These are phyloP conservation scores for Beta macrorhiza DNA, from an alignment of 179 eudicot genomes.

Conservation along the genomic window DNA sequence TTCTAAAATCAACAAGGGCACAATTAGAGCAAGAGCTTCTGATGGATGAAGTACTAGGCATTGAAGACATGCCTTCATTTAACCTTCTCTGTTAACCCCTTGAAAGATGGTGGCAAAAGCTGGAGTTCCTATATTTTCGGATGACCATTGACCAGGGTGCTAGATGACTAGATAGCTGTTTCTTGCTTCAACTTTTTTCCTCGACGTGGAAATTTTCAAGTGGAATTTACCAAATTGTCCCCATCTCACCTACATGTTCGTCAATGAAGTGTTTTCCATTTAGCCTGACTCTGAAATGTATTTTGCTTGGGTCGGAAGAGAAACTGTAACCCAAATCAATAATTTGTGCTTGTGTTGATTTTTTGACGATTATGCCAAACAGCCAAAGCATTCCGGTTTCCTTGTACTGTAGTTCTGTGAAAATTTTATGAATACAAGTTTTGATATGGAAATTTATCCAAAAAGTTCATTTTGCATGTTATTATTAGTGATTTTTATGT, in stretches of 20 bases:
- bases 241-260: no score
- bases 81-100: conserved; percentile 43
- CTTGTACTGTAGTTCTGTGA: not conserved
- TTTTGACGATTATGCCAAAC: not conserved
- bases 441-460: not conserved
- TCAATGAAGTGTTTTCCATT: no score
- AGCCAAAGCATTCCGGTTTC: not conserved
- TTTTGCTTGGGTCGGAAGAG: not conserved
- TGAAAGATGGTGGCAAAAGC: not conserved
- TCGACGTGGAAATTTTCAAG: no score
- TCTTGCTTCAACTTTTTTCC: not conserved
- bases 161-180: not conserved
- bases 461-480: not conserved
- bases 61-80: conserved; percentile 84
- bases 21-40: conserved; percentile 75
- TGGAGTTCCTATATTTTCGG: not conserved
- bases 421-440: not conserved
- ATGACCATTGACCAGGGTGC: not conserved
- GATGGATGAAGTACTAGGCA: conserved; percentile 59
- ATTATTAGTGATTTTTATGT: no score
- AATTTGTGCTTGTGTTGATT: not conserved
- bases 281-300: not conserved
- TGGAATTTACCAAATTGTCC: no score
- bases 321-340: not conserved
- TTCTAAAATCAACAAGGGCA: conserved; percentile 54